These are phyloP conservation scores for Tricholoma flavovirens DNA, from an alignment of 768 basidiomycete species.

Conservation along the genomic window DNA sequence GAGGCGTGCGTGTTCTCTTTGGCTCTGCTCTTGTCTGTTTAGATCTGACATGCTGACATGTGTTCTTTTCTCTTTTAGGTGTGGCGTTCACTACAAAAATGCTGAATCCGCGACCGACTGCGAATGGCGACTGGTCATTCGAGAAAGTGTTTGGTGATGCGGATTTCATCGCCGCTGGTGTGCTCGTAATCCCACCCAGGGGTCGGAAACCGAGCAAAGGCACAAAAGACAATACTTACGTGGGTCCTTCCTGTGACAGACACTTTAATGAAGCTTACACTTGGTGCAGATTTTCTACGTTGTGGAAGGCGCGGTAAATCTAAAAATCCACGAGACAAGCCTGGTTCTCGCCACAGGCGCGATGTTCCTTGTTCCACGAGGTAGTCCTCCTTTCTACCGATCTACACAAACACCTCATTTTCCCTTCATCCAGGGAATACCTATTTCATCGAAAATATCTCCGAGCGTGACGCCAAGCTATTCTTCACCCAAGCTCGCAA, in stretches of 20 bases:
- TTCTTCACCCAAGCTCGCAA: slow-evolving; percentile 89
- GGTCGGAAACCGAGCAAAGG: slow-evolving; percentile 80
- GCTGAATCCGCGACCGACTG: not conserved
- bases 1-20: slow-evolving; percentile 52
- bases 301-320: slow-evolving; percentile 81
- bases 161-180: slow-evolving; percentile 87
- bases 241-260: not conserved
- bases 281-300: slow-evolving; percentile 48
- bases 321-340: slow-evolving; percentile 73
- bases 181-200: slow-evolving; percentile 74
- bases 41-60: slow-evolving; percentile 7
- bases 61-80: slow-evolving; percentile 36
- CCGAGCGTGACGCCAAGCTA: slow-evolving; percentile 68
- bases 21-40: not conserved
- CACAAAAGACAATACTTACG: slow-evolving; percentile 86
- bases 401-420: not conserved
- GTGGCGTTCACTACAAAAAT: slow-evolving; percentile 59
- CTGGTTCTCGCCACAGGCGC: slow-evolving; percentile 76
- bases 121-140: slow-evolving; percentile 54
- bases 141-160: slow-evolving; percentile 92
- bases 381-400: slow-evolving; percentile 31
- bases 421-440: slow-evolving; percentile 61
- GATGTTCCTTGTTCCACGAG: slow-evolving; percentile 87
- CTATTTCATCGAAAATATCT: slow-evolving; percentile 88
- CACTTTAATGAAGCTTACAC: not conserved